Evolutionary conservation across 345 rosid genomes (phyloP).

Genomic region (Erodium maritimum): DNA sequence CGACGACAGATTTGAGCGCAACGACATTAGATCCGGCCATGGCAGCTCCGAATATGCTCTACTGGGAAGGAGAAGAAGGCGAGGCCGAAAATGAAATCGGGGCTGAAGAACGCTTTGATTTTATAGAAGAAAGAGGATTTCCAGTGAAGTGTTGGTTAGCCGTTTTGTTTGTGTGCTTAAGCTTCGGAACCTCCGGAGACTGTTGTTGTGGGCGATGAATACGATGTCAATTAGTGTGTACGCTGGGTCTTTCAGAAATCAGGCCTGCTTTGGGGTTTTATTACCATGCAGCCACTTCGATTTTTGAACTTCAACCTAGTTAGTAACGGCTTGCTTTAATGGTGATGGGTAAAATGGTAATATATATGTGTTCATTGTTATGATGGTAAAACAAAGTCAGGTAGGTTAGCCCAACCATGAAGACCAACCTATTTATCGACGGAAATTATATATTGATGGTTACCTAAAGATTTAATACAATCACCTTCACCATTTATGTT

Average conservation of each 20-base stretch:
- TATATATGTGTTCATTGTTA: no score
- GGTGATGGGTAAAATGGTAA: no score
- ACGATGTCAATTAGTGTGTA: not conserved
- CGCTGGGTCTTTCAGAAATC: not conserved
- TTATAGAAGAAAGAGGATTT: not conserved
- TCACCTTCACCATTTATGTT: no score
- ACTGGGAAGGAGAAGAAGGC: slow-evolving; percentile 11
- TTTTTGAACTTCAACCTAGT: no score
- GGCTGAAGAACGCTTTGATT: not conserved
- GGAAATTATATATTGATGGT: no score
- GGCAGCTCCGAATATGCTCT: slow-evolving; percentile 18
- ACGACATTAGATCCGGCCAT: slow-evolving; percentile 51
- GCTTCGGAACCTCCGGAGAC: not conserved
- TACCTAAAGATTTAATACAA: no score
- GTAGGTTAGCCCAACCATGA: no score
- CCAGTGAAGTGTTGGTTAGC: not conserved
- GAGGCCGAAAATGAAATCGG: slow-evolving; percentile 29
- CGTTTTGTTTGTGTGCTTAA: not conserved
- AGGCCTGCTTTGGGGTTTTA: not conserved
- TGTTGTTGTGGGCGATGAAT: not conserved
- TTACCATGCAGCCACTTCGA: not conserved
- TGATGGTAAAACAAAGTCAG: no score
- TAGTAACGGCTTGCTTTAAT: no score
- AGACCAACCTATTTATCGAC: no score
- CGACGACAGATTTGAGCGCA: slow-evolving; percentile 34